Evolutionary conservation across 1,284 basidiomycete genomes (phyloP).

Genomic region (Sanghuangporus weigelae): DNA sequence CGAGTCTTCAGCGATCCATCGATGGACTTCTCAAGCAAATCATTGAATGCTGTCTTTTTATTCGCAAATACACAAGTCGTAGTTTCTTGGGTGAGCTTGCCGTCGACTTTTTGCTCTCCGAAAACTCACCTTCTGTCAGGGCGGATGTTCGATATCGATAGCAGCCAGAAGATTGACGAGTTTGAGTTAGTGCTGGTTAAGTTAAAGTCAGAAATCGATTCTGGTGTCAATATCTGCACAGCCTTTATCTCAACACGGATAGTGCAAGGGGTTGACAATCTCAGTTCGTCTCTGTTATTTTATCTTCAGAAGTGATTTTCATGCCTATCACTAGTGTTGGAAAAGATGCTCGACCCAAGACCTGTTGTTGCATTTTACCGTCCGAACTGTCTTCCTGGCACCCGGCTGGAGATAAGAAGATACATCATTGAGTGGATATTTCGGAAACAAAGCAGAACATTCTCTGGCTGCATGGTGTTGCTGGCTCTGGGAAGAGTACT

Average conservation of each 20-base stretch:
- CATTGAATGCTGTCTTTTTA: constrained; percentile 13
- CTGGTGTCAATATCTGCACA: background rate
- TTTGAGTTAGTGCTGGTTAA: background rate
- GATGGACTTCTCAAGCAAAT: constrained; percentile 2
- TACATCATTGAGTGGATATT: background rate
- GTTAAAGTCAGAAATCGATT: background rate
- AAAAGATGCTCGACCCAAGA: background rate
- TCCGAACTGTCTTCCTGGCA: constrained; percentile 8
- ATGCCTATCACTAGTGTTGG: background rate
- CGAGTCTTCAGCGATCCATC: background rate
- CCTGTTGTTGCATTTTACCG: constrained; percentile 1
- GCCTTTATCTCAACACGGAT: background rate
- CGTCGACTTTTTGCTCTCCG: background rate
- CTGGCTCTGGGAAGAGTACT: constrained; percentile 25
- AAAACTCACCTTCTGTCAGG: background rate
- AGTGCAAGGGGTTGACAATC: background rate
- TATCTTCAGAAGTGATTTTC: background rate
- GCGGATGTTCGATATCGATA: background rate
- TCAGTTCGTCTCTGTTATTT: background rate
- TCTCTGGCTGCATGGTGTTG: constrained; percentile 26
- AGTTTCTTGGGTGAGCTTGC: constrained; percentile 4
- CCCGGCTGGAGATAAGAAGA: background rate
- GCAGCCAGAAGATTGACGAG: background rate
- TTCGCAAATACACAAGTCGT: constrained; percentile 10
- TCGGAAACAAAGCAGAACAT: background rate